phyloP scores from a whole-genome alignment of 2,329 filamentous ascomycete species.

The Penicillium sp. region DNA sequence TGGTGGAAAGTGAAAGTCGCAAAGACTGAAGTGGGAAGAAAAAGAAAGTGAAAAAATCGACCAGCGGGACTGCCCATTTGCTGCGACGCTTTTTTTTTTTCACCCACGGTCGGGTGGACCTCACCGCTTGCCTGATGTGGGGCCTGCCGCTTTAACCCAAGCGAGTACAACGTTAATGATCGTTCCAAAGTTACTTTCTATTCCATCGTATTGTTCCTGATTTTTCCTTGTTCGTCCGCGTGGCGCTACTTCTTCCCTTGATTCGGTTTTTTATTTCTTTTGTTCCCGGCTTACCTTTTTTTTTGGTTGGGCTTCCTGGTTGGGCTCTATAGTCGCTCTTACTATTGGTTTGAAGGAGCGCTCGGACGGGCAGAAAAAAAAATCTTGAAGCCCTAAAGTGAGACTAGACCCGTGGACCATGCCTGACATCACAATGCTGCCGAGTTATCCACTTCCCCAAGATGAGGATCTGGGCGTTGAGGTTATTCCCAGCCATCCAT shows the following conservation, averaged over 20 bases:
- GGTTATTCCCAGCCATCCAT: constrained; percentile 73
- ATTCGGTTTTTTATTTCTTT: background rate
- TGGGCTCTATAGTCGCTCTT: background rate
- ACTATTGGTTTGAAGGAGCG: constrained; percentile 1
- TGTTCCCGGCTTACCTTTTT: background rate
- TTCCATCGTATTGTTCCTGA: constrained; percentile 6
- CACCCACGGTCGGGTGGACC: constrained; percentile 4
- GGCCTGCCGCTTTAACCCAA: constrained; percentile 10
- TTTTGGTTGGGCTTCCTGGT: background rate
- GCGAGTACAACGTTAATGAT: constrained; percentile 11
- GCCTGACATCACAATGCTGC: constrained; percentile 35
- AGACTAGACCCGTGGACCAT: constrained; percentile 20
- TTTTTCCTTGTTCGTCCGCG: constrained; percentile 3
- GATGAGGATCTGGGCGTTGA: constrained; percentile 29
- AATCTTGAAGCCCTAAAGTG: constrained; percentile 23
- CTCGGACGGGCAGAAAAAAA: constrained; percentile 19
- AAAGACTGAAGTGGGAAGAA: constrained; percentile 25
- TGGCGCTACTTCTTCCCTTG: background rate
- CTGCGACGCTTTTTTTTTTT: constrained; percentile 24
- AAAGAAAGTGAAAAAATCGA: constrained; percentile 26
- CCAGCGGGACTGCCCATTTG: constrained; percentile 22
- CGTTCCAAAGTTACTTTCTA: background rate
- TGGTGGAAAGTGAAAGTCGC: constrained; percentile 21
- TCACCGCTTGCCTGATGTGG: constrained; percentile 19
- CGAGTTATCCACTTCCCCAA: constrained; percentile 17